Conservation (phyloP, 129 eudicot genomes). For the Lactuca sativa region DNA sequence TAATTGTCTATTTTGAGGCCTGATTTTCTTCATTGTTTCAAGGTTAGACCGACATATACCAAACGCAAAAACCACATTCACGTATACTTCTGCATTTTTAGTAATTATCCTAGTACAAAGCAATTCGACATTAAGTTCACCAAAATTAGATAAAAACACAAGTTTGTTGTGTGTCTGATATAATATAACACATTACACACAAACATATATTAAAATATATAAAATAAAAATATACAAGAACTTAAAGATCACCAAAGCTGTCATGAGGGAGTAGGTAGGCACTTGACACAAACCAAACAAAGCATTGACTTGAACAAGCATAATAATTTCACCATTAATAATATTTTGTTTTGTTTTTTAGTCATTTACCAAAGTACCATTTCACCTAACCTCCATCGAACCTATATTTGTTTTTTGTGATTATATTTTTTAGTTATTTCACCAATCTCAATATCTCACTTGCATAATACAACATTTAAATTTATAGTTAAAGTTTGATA, state of each 20-base stretch:
- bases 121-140: background rate
- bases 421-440: background rate
- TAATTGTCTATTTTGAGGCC: background rate
- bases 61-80: background rate
- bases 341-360: background rate
- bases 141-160: too few species aligned
- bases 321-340: background rate
- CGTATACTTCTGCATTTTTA: background rate
- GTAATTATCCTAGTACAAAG: background rate
- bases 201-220: too few species aligned
- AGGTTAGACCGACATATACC: background rate
- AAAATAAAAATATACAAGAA: too few species aligned
- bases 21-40: background rate
- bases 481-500: background rate
- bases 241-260: constrained; percentile 8
- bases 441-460: background rate
- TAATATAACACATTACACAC: background rate
- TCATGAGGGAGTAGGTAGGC: constrained; percentile 28
- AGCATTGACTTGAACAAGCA: constrained; percentile 29
- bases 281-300: constrained; percentile 31
- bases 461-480: background rate
- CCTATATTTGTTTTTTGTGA: constrained; percentile 4
- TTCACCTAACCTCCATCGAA: constrained; percentile 28
- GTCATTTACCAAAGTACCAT: constrained; percentile 26
- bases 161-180: too few species aligned